Conservation (phyloP, 345 rosid genomes). For the Syzygium aromaticum region DNA sequence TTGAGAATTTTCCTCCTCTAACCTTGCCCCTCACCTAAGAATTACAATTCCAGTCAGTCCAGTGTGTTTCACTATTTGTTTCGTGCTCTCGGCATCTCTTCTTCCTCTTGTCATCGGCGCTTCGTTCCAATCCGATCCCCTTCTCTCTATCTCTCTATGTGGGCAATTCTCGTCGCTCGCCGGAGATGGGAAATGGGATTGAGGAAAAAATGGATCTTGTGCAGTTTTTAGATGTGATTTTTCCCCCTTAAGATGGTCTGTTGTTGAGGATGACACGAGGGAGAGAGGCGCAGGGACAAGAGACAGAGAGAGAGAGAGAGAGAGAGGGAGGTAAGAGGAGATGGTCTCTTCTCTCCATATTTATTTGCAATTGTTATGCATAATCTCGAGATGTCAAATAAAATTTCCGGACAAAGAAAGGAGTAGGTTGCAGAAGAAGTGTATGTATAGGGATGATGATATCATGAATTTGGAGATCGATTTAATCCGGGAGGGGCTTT, state of each 20-base stretch:
- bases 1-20: slow-evolving; percentile 42
- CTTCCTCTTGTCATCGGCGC: slow-evolving; percentile 2
- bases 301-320: neutral
- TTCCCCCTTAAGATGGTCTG: neutral
- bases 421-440: slow-evolving; percentile 41
- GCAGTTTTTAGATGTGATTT: neutral
- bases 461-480: slow-evolving; percentile 22
- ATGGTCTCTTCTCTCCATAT: slow-evolving; percentile 25
- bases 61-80: neutral
- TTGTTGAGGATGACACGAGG: slow-evolving; percentile 1
- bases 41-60: neutral
- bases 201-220: neutral
- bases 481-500: neutral
- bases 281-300: neutral
- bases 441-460: slow-evolving; percentile 58
- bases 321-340: slow-evolving; percentile 36
- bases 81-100: slow-evolving; percentile 1
- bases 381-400: slow-evolving; percentile 27
- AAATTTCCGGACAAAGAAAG: neutral
- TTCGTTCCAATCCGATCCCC: neutral
- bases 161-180: slow-evolving; percentile 47
- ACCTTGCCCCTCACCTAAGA: slow-evolving; percentile 2
- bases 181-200: slow-evolving; percentile 2
- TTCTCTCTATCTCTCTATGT: neutral
- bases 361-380: slow-evolving; percentile 46